phyloP scores from a whole-genome alignment of 208 protist species.

The Trypanosoma mega region DNA sequence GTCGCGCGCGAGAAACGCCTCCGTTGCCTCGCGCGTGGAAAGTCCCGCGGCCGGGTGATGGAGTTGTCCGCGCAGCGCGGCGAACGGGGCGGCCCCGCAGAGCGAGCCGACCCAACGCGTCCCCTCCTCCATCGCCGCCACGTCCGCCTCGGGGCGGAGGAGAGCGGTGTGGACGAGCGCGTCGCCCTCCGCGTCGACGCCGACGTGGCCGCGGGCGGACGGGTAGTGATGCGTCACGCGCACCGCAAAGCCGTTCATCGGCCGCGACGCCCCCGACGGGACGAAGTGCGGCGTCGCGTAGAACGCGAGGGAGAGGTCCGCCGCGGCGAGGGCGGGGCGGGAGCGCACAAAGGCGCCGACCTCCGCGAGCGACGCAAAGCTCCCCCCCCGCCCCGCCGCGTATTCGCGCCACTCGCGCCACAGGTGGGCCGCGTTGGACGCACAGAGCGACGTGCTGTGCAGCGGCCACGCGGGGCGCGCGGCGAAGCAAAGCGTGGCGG shows the following conservation, averaged over 20 bases:
- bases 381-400: constrained; percentile 53
- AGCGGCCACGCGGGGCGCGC: constrained; percentile 24
- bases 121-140: constrained; percentile 70
- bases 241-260: constrained; percentile 58
- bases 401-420: constrained; percentile 70
- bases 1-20: constrained; percentile 55
- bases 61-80: constrained; percentile 36
- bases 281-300: constrained; percentile 62
- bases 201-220: constrained; percentile 49
- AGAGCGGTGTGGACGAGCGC: constrained; percentile 43
- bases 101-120: constrained; percentile 74
- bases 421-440: constrained; percentile 53
- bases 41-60: constrained; percentile 42
- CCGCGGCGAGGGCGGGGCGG: constrained; percentile 15
- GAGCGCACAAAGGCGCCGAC: constrained; percentile 61
- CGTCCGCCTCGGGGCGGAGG: constrained; percentile 49
- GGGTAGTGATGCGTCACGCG: constrained; percentile 75
- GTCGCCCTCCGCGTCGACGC: constrained; percentile 22
- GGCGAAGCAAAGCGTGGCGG: constrained; percentile 55
- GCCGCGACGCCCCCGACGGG: constrained; percentile 25
- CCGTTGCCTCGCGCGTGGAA: constrained; percentile 42
- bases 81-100: constrained; percentile 47
- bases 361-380: constrained; percentile 61
- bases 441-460: constrained; percentile 68
- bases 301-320: constrained; percentile 62